A percentile compares a stretch with the other conserved stretches of the same genome.
phyloP scores from a whole-genome alignment of 768 basidiomycete genomes.

The Zangia roseola region DNA sequence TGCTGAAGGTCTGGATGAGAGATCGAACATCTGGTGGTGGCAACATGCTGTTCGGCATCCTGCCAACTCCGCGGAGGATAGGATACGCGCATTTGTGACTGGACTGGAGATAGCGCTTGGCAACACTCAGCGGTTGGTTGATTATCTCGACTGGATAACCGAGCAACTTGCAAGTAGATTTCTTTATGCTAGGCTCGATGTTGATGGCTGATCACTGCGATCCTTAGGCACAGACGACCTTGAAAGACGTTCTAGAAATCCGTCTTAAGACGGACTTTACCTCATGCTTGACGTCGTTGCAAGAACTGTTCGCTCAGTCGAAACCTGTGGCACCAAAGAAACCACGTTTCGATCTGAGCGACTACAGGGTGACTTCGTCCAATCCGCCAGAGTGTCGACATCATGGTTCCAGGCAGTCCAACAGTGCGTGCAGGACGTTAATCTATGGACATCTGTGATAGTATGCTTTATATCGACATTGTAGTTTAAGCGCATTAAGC shows the following conservation, averaged over 20 bases:
- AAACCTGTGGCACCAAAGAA: conserved; percentile 6
- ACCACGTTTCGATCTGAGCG: conserved; percentile 6
- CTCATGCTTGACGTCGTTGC: conserved; percentile 17
- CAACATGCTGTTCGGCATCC: conserved; percentile 1
- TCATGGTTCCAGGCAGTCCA: conserved; percentile 22
- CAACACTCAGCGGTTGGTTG: conserved; percentile 18
- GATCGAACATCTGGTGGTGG: conserved; percentile 5
- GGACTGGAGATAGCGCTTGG: conserved; percentile 24
- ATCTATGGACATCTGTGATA: conserved; percentile 12
- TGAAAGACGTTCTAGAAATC: conserved; percentile 11
- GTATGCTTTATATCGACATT: conserved; percentile 9
- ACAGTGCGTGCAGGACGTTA: conserved; percentile 18
- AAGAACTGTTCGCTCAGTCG: conserved; percentile 22
- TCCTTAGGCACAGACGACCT: conserved; percentile 17
- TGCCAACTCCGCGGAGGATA: conserved; percentile 4
- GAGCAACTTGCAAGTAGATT: conserved; percentile 22
- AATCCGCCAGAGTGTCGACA: conserved; percentile 8
- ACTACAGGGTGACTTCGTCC: neutral
- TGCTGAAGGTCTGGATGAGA: neutral
- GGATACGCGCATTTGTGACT: conserved; percentile 10
- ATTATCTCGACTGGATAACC: conserved; percentile 31
- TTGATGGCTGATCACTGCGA: conserved; percentile 3
- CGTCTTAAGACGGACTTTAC: conserved; percentile 10
- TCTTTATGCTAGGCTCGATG: neutral
- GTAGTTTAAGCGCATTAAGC: conserved; percentile 13